phyloP scores from a whole-genome alignment of 331 rosid genomes.

The Rosa hybrid region DNA sequence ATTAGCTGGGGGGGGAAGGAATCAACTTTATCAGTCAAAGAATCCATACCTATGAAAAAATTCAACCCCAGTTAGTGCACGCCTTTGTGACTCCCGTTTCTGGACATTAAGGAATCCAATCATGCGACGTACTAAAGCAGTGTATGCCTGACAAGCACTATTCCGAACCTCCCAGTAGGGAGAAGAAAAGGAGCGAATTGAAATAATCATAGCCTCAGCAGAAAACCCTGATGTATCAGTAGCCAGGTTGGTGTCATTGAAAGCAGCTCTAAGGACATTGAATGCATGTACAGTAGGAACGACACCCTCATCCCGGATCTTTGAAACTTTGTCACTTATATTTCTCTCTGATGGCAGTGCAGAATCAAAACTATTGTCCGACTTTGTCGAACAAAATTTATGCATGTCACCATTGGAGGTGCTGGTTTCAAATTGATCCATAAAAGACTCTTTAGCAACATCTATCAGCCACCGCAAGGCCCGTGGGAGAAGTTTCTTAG shows the following conservation, averaged over 20 bases:
- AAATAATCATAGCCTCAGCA: conserved; percentile 84
- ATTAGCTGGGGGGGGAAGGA: not conserved
- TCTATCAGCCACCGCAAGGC: conserved; percentile 94
- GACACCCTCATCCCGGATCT: conserved; percentile 92
- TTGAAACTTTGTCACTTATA: conserved; percentile 50
- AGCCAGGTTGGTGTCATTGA: conserved; percentile 92
- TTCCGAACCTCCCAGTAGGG: conserved; percentile 95
- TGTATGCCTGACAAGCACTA: conserved; percentile 92
- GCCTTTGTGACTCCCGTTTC: conserved; percentile 85
- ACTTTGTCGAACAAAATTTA: conserved; percentile 32
- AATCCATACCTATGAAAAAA: conserved; percentile 84
- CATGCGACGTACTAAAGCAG: conserved; percentile 95
- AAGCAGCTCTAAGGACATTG: conserved; percentile 85
- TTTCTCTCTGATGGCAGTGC: conserved; percentile 38
- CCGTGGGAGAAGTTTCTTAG: conserved; percentile 90
- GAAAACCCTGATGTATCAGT: conserved; percentile 94
- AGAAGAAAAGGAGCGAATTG: conserved; percentile 88
- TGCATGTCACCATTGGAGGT: conserved; percentile 37
- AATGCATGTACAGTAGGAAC: conserved; percentile 96
- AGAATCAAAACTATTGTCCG: conserved; percentile 35
- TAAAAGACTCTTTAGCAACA: conserved; percentile 67
- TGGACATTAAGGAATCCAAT: conserved; percentile 92
- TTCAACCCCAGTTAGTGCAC: conserved; percentile 90
- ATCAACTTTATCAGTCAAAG: conserved; percentile 2
- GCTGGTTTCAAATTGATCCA: conserved; percentile 44